Evolutionary conservation across 2,329 filamentous ascomycete genomes (phyloP), one percentile per base, ranked within the genome.

Genomic region (Penicillium sp.): DNA sequence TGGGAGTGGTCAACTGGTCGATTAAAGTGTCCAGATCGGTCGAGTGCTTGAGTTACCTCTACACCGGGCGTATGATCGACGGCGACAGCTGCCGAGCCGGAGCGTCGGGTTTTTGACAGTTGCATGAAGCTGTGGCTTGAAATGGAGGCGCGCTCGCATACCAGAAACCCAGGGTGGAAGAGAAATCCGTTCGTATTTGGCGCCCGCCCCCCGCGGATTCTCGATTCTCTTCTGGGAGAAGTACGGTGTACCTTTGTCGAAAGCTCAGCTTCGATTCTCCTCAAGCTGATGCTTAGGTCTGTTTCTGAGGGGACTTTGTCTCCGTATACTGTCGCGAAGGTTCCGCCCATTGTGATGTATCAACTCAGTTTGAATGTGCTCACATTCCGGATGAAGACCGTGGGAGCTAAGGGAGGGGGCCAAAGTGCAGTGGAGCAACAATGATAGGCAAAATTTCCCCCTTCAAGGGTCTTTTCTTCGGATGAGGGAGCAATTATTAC

Each of bases 91-190:
- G 49, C 46, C 50, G 58, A 51, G 52, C 65, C 64, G 57, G 38
- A 56, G 45, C 62, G 65, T 64, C 63, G 64, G 65, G 63, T 61
- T 63, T 49, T 49, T 56, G 54, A 58, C 56, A 58, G 45, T 55
- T 48, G 54, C 50, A 48, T 51, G 45, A 42, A 42, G 50, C 34
- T 48, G 53, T 56, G 51, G 42, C 45, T 48, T 46, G 18, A 45
- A 39, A 24, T 24, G 31, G 36, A 39, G 16, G 36, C 36, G 16
- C 16, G 3, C 36, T 23, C 9, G 9, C 9, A 39, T 39, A 39
- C 10, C 36, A 51, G 15, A 28, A 6, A 21, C 15, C 4, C n/a
- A 42, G 16, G 26, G 33, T 18, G 18, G 51, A 51, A 58, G 47
- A 50, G 34, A 9, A 16, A 3, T 16, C 51, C 56, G 49, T 21